Evolutionary conservation across 2,329 filamentous ascomycete genomes (phyloP).

Genomic region (Aureobasidium leucospermi): DNA sequence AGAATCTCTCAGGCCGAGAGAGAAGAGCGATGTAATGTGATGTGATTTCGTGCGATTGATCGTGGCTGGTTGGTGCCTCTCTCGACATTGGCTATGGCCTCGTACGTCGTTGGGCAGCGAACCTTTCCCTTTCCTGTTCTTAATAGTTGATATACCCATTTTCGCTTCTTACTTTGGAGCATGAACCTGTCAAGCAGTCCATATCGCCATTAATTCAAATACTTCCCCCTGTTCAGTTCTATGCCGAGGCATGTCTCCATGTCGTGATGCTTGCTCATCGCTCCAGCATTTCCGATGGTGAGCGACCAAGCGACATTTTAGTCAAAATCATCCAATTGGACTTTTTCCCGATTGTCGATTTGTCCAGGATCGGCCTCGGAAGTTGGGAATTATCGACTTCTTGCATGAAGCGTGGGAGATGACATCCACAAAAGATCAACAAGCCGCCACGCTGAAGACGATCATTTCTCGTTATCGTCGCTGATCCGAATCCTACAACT

Average conservation of each 20-base stretch:
- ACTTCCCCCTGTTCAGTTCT: too few species aligned
- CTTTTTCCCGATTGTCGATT: background rate
- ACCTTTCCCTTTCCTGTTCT: background rate
- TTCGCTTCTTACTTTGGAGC: background rate
- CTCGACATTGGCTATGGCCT: background rate
- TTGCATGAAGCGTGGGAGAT: too few species aligned
- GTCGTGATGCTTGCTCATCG: background rate
- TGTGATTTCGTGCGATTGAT: background rate
- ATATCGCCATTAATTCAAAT: too few species aligned
- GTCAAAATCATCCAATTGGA: background rate
- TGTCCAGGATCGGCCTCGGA: background rate
- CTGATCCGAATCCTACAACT: background rate
- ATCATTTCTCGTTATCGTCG: background rate
- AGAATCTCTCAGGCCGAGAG: conserved; percentile 6
- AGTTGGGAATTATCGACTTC: too few species aligned
- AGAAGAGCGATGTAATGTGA: conserved; percentile 6
- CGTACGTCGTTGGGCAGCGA: background rate
- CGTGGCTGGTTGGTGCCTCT: background rate
- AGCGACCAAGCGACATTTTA: background rate
- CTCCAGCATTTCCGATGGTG: background rate
- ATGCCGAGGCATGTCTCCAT: background rate
- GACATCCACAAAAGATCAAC: background rate
- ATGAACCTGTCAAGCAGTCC: too few species aligned
- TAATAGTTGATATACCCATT: background rate
- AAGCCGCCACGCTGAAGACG: background rate